phyloP scores from a whole-genome alignment of 306 rosid species.

The Potentilla sterilis region DNA sequence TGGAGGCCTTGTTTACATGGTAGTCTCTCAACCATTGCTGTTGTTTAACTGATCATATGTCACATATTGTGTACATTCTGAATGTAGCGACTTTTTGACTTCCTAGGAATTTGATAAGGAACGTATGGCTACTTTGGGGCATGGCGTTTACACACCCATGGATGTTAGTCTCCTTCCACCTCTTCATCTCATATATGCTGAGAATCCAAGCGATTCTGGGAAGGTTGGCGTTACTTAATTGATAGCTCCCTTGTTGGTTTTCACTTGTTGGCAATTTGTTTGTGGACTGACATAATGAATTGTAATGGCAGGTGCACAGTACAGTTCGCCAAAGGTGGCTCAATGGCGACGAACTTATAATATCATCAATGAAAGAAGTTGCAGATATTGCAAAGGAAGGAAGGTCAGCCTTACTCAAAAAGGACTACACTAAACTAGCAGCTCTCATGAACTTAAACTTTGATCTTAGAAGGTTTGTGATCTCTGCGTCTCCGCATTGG shows the following conservation, averaged over 20 bases:
- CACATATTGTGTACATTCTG: neutral
- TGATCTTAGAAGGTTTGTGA: constrained; percentile 70
- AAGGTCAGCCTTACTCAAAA: constrained; percentile 51
- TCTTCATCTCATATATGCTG: constrained; percentile 69
- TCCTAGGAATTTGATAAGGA: constrained; percentile 76
- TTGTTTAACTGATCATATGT: neutral
- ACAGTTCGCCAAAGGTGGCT: constrained; percentile 89
- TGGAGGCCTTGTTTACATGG: constrained; percentile 90
- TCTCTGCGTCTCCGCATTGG: neutral
- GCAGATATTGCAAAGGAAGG: constrained; percentile 78
- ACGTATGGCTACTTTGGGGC: constrained; percentile 64
- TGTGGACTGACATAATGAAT: neutral
- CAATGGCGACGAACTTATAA: constrained; percentile 68
- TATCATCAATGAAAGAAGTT: constrained; percentile 71
- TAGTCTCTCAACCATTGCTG: constrained; percentile 22
- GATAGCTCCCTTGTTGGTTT: constrained; percentile 1
- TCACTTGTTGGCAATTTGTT: neutral
- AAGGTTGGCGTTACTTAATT: constrained; percentile 50
- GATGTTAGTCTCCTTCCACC: constrained; percentile 77
- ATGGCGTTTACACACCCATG: constrained; percentile 76
- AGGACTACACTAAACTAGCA: constrained; percentile 60
- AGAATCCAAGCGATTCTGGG: constrained; percentile 97
- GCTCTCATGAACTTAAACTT: constrained; percentile 78
- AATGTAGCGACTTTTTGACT: neutral
- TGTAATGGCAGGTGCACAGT: constrained; percentile 64